phyloP scores from a whole-genome alignment of 2,329 filamentous ascomycete species.

The Cordyceps militaris region DNA sequence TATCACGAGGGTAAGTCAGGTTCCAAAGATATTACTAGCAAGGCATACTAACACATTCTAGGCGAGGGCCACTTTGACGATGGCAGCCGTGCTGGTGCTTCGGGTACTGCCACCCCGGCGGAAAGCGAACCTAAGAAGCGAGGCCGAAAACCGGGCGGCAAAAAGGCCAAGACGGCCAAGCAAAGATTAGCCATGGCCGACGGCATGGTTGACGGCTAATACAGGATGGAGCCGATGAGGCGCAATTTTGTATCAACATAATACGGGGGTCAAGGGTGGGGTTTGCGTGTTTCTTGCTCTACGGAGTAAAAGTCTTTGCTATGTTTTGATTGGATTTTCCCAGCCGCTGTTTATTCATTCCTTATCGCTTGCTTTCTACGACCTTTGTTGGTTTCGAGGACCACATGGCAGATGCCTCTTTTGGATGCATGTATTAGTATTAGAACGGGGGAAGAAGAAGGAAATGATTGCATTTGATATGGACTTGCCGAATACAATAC shows the following conservation, averaged over 20 bases:
- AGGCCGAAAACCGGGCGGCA: conserved; percentile 50
- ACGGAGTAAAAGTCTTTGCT: conserved; percentile 6
- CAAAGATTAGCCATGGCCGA: conserved; percentile 63
- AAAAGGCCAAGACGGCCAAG: conserved; percentile 60
- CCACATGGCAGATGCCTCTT: not conserved
- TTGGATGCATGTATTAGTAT: conserved; percentile 12
- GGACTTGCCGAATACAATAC: not conserved
- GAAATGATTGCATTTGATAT: not conserved
- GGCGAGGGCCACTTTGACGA: conserved; percentile 97
- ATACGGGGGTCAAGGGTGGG: conserved; percentile 3
- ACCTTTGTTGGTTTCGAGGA: not conserved
- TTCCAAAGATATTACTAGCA: not conserved
- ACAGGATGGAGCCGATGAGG: not conserved
- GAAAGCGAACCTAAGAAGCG: conserved; percentile 44
- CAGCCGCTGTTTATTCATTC: not conserved
- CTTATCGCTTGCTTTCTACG: not conserved
- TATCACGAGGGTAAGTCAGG: conserved; percentile 87
- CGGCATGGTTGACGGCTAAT: conserved; percentile 34
- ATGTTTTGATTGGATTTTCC: not conserved
- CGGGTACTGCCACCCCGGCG: conserved; percentile 77
- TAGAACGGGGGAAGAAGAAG: not conserved
- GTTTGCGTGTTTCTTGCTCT: conserved; percentile 4
- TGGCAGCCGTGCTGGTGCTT: conserved; percentile 58
- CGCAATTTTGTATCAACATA: conserved; percentile 14
- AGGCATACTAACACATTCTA: conserved; percentile 33